phyloP scores from a whole-genome alignment of 495 filamentous ascomycete genomes.

The Margaritispora aquatica region DNA sequence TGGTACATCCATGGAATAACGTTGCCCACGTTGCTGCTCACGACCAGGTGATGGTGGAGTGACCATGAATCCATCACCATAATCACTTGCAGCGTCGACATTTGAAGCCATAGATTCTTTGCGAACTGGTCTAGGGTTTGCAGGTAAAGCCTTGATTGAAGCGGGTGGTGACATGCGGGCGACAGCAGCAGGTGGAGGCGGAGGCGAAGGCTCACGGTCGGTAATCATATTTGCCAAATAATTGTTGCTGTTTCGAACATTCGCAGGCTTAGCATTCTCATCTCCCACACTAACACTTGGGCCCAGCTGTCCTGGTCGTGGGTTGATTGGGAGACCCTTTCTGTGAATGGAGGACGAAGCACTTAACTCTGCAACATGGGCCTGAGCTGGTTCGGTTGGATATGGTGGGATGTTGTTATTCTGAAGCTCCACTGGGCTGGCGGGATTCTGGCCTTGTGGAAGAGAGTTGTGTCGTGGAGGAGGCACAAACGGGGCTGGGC shows the following conservation, averaged over 20 bases:
- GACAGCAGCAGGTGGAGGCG: constrained; percentile 14
- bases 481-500: constrained; percentile 5
- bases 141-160: constrained; percentile 9
- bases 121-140: constrained; percentile 25
- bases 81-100: constrained; percentile 40
- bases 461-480: constrained; percentile 24
- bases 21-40: constrained; percentile 14
- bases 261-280: too few species aligned
- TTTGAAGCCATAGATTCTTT: constrained; percentile 31
- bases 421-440: constrained; percentile 13
- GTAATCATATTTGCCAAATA: constrained; percentile 38
- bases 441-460: not conserved
- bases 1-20: constrained; percentile 23
- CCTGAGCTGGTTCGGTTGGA: constrained; percentile 18
- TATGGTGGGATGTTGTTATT: constrained; percentile 13
- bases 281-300: constrained; percentile 16
- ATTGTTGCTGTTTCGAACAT: constrained; percentile 36
- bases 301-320: constrained; percentile 18
- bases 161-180: constrained; percentile 6
- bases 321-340: constrained; percentile 16
- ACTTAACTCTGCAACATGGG: constrained; percentile 9
- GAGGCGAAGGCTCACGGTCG: constrained; percentile 14
- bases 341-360: not conserved
- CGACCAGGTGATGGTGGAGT: constrained; percentile 37
- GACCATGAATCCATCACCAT: constrained; percentile 55